Percentiles rank a stretch among this genome's conserved stretches.
These are phyloP conservation scores for Conoideocrella luteorostrata DNA, from an alignment of 2,329 filamentous ascomycete genomes.

Conservation along the genomic window DNA sequence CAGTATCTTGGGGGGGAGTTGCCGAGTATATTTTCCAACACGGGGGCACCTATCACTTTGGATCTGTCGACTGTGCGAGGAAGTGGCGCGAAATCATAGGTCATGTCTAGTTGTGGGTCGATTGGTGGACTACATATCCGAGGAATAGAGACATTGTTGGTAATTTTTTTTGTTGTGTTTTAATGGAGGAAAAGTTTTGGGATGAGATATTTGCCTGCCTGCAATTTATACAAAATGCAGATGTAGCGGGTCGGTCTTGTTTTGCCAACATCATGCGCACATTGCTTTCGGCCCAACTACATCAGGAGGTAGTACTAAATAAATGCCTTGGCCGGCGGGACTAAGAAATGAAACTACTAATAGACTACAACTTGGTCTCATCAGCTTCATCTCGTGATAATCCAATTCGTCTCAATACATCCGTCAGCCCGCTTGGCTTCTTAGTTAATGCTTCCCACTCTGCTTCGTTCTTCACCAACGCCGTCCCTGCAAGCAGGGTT, in stretches of 20 bases:
- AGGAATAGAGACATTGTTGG: neutral
- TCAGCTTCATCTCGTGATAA: conserved; percentile 15
- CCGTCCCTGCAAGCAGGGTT: conserved; percentile 57
- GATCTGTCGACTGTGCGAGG: conserved; percentile 51
- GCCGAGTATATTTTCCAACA: conserved; percentile 44
- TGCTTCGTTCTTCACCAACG: conserved; percentile 51
- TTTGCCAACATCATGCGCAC: too few species aligned
- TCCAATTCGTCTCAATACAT: conserved; percentile 21
- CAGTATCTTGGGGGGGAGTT: conserved; percentile 52
- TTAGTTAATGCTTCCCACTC: conserved; percentile 50
- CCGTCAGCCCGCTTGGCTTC: conserved; percentile 18
- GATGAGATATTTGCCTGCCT: too few species aligned
- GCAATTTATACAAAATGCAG: too few species aligned
- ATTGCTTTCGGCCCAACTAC: too few species aligned
- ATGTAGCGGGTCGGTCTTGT: too few species aligned
- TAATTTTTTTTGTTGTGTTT: too few species aligned
- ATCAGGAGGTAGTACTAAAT: too few species aligned
- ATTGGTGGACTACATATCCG: conserved; percentile 9
- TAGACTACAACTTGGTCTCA: neutral
- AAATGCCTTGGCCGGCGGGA: too few species aligned
- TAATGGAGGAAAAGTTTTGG: too few species aligned
- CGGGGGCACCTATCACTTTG: conserved; percentile 54
- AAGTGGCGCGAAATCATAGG: conserved; percentile 28
- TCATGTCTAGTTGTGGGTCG: conserved; percentile 34
- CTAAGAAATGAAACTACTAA: too few species aligned